Conservation (phyloP, 257 asterid genomes). For the Avicennia marina region DNA sequence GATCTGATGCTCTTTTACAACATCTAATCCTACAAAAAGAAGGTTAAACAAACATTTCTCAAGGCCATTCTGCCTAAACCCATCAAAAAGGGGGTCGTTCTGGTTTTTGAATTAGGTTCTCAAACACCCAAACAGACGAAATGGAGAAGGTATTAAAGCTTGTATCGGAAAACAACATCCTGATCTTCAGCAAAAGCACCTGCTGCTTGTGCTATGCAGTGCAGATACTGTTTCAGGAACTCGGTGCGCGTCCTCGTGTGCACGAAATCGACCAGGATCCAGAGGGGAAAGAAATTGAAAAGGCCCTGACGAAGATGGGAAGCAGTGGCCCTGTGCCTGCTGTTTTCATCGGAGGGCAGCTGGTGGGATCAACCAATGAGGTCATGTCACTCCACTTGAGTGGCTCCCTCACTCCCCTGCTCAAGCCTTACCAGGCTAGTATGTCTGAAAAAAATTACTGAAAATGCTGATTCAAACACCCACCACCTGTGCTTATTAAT, state of each 20-base stretch:
- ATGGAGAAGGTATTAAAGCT: conserved; percentile 56
- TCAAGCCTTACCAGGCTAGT: conserved; percentile 32
- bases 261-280: conserved; percentile 53
- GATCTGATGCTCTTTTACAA: no score
- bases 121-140: background rate
- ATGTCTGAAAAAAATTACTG: background rate
- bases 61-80: background rate
- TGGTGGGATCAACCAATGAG: conserved; percentile 68
- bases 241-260: conserved; percentile 34
- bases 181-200: conserved; percentile 66
- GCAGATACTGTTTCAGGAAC: conserved; percentile 47
- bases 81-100: no score
- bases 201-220: conserved; percentile 73
- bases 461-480: no score
- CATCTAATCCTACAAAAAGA: no score
- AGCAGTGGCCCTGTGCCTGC: conserved; percentile 47
- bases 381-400: conserved; percentile 77
- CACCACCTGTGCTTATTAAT: no score
- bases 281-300: conserved; percentile 55
- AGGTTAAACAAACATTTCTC: background rate
- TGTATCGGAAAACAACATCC: conserved; percentile 47
- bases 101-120: background rate
- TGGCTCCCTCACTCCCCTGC: conserved; percentile 43
- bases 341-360: conserved; percentile 52
- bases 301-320: conserved; percentile 43